A percentile compares a stretch with the other conserved stretches of the same genome.
These are phyloP conservation scores for Acaromyces ingoldii DNA, from an alignment of 1,284 basidiomycete species.

Conservation along the genomic window DNA sequence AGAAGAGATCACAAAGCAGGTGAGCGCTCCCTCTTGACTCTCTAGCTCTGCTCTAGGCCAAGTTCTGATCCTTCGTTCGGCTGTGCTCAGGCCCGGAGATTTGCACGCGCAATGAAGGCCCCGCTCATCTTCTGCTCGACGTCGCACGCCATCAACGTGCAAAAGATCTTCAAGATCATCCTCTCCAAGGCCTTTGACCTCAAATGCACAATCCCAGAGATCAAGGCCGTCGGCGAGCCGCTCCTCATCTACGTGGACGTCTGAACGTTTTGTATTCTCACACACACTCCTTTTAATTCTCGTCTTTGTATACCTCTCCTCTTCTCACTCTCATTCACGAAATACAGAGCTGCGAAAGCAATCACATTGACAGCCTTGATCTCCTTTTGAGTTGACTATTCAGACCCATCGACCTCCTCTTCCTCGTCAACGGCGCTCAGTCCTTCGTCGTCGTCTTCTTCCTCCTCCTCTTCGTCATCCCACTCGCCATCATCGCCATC, in stretches of 20 bases:
- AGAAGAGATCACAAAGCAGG: slow-evolving; percentile 97
- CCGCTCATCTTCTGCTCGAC: slow-evolving; percentile 98
- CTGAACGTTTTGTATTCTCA: slow-evolving; percentile 5
- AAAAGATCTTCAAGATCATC: slow-evolving; percentile 61
- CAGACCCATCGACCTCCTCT: too few relatives aligned
- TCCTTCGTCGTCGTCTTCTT: slow-evolving; percentile 4
- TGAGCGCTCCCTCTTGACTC: slow-evolving; percentile 25
- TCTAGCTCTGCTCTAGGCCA: too few relatives aligned
- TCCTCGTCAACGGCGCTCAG: slow-evolving; percentile 3
- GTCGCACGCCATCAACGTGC: slow-evolving; percentile 94
- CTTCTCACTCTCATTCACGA: too few relatives aligned
- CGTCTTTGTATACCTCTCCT: too few relatives aligned
- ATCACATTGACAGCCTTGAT: too few relatives aligned
- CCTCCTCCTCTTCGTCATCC: background rate
- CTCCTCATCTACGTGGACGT: slow-evolving; percentile 35
- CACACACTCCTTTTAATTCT: background rate
- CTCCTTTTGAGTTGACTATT: too few relatives aligned
- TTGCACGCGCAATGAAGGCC: slow-evolving; percentile 96
- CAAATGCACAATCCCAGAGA: slow-evolving; percentile 44
- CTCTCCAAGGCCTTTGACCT: slow-evolving; percentile 39
- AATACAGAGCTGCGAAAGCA: too few relatives aligned
- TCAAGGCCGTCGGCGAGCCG: slow-evolving; percentile 35
- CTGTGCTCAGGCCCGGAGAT: slow-evolving; percentile 62
- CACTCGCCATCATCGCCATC: background rate
- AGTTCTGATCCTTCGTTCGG: background rate